phyloP scores from a whole-genome alignment of 768 basidiomycete species.

The Pleurotus djamor region DNA sequence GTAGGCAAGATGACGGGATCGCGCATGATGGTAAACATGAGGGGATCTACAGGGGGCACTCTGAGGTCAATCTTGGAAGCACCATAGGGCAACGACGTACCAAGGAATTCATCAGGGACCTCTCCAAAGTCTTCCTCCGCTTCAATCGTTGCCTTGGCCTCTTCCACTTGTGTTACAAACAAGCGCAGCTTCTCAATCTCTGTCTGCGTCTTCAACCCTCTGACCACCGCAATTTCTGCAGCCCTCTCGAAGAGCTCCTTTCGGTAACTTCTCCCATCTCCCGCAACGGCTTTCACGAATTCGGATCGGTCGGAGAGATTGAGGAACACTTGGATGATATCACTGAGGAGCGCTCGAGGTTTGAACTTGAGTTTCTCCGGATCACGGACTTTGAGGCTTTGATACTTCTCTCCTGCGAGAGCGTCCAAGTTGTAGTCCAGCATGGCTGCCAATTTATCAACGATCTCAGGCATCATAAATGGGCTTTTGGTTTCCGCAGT shows the following conservation, averaged over 20 bases:
- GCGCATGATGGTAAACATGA: slow-evolving; percentile 92
- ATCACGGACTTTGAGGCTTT: slow-evolving; percentile 82
- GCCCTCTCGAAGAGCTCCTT: slow-evolving; percentile 83
- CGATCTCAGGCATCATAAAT: slow-evolving; percentile 96
- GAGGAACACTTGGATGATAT: slow-evolving; percentile 87
- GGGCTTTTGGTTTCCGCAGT: slow-evolving; percentile 89
- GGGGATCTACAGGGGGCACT: slow-evolving; percentile 55
- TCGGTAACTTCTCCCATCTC: slow-evolving; percentile 90
- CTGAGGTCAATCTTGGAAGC: slow-evolving; percentile 7
- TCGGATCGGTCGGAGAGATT: slow-evolving; percentile 79
- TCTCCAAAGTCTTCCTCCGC: slow-evolving; percentile 93
- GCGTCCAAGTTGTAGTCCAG: slow-evolving; percentile 91
- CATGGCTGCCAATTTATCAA: slow-evolving; percentile 94
- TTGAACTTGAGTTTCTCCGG: slow-evolving; percentile 89
- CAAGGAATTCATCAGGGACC: slow-evolving; percentile 92
- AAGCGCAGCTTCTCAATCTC: slow-evolving; percentile 70
- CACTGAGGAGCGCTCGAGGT: slow-evolving; percentile 76
- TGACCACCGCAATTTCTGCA: slow-evolving; percentile 57
- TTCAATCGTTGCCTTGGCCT: slow-evolving; percentile 71
- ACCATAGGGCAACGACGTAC: slow-evolving; percentile 38
- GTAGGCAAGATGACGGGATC: slow-evolving; percentile 92
- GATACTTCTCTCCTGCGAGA: slow-evolving; percentile 86
- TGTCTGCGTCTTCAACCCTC: slow-evolving; percentile 67
- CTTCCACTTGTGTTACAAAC: slow-evolving; percentile 85
- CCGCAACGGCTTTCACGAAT: slow-evolving; percentile 86